Evolutionary conservation across 1,284 basidiomycete species (phyloP).

Genomic region (Fistulinella cinereoalba): DNA sequence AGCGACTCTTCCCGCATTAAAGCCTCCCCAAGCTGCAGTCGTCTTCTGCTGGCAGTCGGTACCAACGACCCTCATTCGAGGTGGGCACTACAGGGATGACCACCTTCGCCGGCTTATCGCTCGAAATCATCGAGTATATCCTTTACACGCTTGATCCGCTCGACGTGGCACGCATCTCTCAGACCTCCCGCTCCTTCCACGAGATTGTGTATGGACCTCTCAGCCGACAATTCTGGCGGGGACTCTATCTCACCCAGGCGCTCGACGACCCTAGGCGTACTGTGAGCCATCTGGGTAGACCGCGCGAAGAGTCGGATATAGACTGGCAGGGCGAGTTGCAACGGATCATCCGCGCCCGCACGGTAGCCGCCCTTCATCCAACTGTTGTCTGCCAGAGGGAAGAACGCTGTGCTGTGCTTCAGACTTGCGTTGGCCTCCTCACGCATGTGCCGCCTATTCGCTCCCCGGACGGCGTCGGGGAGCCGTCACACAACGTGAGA

Average conservation of each 20-base stretch:
- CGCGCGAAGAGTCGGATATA: slow-evolving; percentile 28
- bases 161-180: slow-evolving; percentile 49
- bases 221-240: slow-evolving; percentile 56
- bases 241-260: slow-evolving; percentile 54
- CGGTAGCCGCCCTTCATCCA: slow-evolving; percentile 36
- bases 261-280: slow-evolving; percentile 58
- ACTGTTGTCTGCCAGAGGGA: slow-evolving; percentile 34
- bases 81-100: slow-evolving; percentile 6
- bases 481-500: slow-evolving; percentile 47
- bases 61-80: neutral
- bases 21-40: neutral
- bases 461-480: slow-evolving; percentile 25
- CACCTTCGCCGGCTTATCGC: slow-evolving; percentile 41
- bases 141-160: slow-evolving; percentile 53
- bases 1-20: neutral
- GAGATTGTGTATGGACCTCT: slow-evolving; percentile 44
- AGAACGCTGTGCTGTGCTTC: slow-evolving; percentile 43
- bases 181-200: slow-evolving; percentile 46
- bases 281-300: slow-evolving; percentile 41
- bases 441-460: slow-evolving; percentile 40
- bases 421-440: slow-evolving; percentile 49
- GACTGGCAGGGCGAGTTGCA: slow-evolving; percentile 56
- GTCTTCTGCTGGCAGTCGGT: too few relatives aligned
- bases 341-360: slow-evolving; percentile 48
- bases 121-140: slow-evolving; percentile 55